Conservation (phyloP, 1,284 basidiomycete species). For the Malassezia dermatis region DNA sequence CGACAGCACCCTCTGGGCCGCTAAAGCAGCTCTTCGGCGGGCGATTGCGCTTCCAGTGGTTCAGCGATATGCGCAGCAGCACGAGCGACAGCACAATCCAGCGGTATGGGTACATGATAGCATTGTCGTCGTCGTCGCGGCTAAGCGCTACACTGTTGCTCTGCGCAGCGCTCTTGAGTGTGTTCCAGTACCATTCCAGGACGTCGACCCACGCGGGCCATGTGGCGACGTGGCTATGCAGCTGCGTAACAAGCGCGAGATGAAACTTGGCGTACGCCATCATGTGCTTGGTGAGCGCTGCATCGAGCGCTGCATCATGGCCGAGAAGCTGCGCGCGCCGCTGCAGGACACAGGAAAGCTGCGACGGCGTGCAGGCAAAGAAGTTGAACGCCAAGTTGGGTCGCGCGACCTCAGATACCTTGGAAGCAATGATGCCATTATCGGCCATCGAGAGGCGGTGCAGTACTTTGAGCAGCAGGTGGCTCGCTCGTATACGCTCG, state of each 20-base stretch:
- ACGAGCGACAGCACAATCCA: constrained; percentile 41
- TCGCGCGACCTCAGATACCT: constrained; percentile 18
- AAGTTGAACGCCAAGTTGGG: constrained; percentile 38
- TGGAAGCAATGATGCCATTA: constrained; percentile 30
- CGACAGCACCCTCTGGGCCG: constrained; percentile 20
- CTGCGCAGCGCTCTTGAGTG: constrained; percentile 19
- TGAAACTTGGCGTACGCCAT: constrained; percentile 42
- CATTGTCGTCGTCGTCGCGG: constrained; percentile 18
- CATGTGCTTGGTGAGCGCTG: constrained; percentile 39
- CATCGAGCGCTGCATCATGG: background rate
- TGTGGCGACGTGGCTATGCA: constrained; percentile 34
- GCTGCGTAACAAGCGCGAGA: constrained; percentile 30
- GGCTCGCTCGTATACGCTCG: constrained; percentile 37
- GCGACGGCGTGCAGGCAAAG: constrained; percentile 34
- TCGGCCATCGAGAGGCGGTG: constrained; percentile 58
- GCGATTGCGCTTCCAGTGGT: constrained; percentile 31
- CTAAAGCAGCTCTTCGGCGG: constrained; percentile 24
- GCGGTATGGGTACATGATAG: constrained; percentile 30
- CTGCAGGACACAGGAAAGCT: constrained; percentile 25
- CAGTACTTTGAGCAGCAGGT: constrained; percentile 75
- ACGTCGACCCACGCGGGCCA: constrained; percentile 45
- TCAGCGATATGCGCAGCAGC: constrained; percentile 31
- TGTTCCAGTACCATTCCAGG: constrained; percentile 40
- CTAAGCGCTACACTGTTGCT: constrained; percentile 21
- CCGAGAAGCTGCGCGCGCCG: constrained; percentile 11